Evolutionary conservation across 2,329 filamentous ascomycete species (phyloP), one percentile per base, ranked within the genome.

Genomic region (Penicillium sp.): DNA sequence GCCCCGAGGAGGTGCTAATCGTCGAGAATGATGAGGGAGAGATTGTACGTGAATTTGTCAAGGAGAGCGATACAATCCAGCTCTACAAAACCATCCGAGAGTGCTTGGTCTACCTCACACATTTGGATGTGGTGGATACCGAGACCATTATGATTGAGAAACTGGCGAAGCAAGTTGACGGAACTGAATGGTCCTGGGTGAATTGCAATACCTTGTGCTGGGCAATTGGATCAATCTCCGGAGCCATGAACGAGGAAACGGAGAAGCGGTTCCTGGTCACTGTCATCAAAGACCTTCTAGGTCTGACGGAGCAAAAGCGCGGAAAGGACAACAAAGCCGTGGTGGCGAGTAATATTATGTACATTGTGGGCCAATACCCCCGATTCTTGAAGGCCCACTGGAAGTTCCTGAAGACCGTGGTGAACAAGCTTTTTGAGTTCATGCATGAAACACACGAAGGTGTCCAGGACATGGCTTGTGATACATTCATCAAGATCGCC

Each of bases 81-180:
- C 85, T 99, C 1, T 99, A 99, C 85, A 99, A 99, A 84, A 98
- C 95, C 2, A 99, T 96, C 52, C 85, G 95, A 71, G 96, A 99
- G 74, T 98, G 95, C 68, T 80, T 99, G 52, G 95, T 99, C 55
- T 99, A 98, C 76, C 84, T 99, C 54, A 99, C 96, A 33, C 95
- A 99, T 81, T 80, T 99, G 69, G 95, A 99, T 70, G 96, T 99
- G 42, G 88, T 96, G 60, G 95, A 99, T 72, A 99, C 93, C 1
- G 95, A 99, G 77, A 90, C 90, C 62, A 99, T 99, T 80, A 99
- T 99, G 96, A 97, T 95, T 4, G 96, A 99, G 73, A 99, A 99
- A 79, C 83, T 99, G 52, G 88, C 92, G 31, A 89, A 92, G 65
- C 95, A 99, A 77, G 95, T 99, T 13, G 95, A 99, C 73, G 92